phyloP scores from a whole-genome alignment of 192 early-diverging fungal genomes.

The Rhizophagus sp. region DNA sequence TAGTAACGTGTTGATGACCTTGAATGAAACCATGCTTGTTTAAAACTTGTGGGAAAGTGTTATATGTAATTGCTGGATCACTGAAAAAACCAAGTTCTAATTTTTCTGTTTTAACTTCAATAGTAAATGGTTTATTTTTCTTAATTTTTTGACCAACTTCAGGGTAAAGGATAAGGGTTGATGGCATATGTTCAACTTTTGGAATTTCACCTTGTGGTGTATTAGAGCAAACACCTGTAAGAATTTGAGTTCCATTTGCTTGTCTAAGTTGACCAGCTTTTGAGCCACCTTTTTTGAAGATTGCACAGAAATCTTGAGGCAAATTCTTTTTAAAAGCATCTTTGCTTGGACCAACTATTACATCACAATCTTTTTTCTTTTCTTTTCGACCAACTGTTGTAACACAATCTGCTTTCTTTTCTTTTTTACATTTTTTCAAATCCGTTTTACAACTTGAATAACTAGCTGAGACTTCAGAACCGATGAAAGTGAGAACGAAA shows the following conservation, averaged over 20 bases:
- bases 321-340: neutral
- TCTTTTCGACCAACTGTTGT: too few relatives aligned
- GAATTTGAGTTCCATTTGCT: neutral
- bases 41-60: neutral
- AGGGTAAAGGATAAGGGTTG: neutral
- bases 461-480: neutral
- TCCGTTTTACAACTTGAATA: neutral
- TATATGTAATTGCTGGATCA: neutral
- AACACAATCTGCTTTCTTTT: too few relatives aligned
- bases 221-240: neutral
- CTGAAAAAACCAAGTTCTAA: neutral
- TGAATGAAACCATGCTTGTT: neutral
- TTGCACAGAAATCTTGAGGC: neutral
- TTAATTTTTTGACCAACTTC: neutral
- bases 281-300: neutral
- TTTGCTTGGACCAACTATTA: neutral
- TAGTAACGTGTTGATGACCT: neutral
- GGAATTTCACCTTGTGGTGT: conserved; percentile 10
- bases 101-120: neutral
- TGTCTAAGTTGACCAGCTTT: neutral
- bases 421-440: neutral
- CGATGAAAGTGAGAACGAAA: neutral
- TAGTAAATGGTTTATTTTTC: neutral
- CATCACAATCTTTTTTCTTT: too few relatives aligned
- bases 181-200: neutral